A percentile compares a stretch with the other conserved stretches of the same genome.
Evolutionary conservation across 2,329 filamentous ascomycete genomes (phyloP).

Genomic region (Phyllosticta citribraziliensis): DNA sequence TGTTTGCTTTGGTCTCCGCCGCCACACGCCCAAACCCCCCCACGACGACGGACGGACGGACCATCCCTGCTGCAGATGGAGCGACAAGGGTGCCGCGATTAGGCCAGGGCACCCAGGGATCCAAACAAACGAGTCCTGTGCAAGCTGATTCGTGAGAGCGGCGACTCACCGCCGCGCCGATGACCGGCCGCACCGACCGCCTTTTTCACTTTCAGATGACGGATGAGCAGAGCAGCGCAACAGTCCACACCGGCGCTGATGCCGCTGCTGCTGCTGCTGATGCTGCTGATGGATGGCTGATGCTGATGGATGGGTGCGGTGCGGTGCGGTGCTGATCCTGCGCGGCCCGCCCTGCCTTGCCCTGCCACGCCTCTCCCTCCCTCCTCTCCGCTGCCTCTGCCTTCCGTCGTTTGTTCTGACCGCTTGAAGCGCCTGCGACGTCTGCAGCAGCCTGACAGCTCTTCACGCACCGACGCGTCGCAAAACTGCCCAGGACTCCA

Average conservation of each 20-base stretch:
- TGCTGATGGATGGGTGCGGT: too few species aligned
- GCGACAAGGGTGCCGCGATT: neutral
- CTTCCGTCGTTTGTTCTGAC: neutral
- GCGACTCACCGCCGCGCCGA: neutral
- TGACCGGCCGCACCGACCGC: neutral
- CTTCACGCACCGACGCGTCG: neutral
- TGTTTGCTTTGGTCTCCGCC: conserved; percentile 4
- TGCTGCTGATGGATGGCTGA: too few species aligned
- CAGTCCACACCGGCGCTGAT: neutral
- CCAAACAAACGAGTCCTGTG: neutral
- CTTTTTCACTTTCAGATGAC: neutral
- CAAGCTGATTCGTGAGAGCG: neutral
- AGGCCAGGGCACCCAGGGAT: neutral
- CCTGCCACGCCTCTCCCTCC: neutral
- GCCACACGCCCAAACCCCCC: neutral
- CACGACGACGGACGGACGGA: neutral
- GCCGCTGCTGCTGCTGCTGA: too few species aligned
- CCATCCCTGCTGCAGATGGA: neutral
- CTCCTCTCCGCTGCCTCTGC: too few species aligned
- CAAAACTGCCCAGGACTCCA: neutral
- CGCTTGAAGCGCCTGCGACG: neutral
- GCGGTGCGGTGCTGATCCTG: too few species aligned
- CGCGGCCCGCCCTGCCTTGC: neutral
- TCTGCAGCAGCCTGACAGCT: neutral
- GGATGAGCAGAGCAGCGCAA: neutral